Evolutionary conservation across 768 basidiomycete species (phyloP), one percentile per base, ranked within the genome.

Genomic region (Holtermannia corniformis): DNA sequence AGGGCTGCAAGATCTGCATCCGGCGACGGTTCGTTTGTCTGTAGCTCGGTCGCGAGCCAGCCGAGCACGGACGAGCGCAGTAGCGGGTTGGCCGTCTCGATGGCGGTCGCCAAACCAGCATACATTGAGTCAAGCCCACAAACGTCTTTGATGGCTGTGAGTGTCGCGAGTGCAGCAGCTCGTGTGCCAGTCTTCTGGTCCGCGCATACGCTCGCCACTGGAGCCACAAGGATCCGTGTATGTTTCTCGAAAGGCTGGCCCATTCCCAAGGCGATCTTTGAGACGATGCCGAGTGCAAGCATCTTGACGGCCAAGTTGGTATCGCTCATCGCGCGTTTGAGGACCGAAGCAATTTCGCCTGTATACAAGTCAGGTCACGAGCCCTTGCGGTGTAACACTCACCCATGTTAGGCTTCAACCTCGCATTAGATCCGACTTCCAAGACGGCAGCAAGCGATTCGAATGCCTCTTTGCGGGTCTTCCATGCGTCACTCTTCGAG

Each of bases 211-310:
- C 84, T 83, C 3, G 84, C 82, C 20, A 97, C 77, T 0, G 91
- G 82, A 0, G 81, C 72, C 7, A 81, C 80, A 62, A 91, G 85
- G 51, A 88, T 76, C 26, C 85, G 83, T 2, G 80, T 78, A 63
- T 93, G 80, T 71, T 87, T 93, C 64, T 97, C 93, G 65, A 99
- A 97, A 1, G 87, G 81, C 67, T 85, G 89, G 41, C 90, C 91
- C 89, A 99, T 97, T 1, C 90, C 92, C 1, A 78, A 81, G 5
- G 95, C 90, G 58, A 97, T 82, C 26, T 88, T 85, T 28, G 84
- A 79, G 49, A 97, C 82, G 51, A 93, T 85, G 65, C 93, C 90
- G 20, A 99, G 79, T 21, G 93, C 86, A 44, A 95, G 78, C 13
- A 78, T 76, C 71, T 97, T 95, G 27, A 97, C 92, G 7, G 86